A percentile compares a stretch with the other conserved stretches of the same genome.
Evolutionary conservation across 768 basidiomycete species (phyloP).

Genomic region (Mycena sanguinolenta): DNA sequence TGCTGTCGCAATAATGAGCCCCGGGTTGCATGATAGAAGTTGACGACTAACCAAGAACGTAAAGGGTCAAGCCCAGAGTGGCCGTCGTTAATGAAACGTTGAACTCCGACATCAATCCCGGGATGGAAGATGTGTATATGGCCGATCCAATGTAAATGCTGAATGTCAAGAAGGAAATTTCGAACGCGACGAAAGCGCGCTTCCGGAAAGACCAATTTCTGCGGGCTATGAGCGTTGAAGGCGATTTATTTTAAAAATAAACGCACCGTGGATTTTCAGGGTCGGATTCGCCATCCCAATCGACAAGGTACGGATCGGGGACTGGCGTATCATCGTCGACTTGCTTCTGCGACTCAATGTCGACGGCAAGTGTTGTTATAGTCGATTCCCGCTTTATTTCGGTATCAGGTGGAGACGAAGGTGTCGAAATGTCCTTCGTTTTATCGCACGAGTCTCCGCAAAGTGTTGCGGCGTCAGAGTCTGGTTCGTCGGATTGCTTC

Average conservation of each 20-base stretch:
- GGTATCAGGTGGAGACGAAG: slow-evolving; percentile 12
- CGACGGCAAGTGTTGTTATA: slow-evolving; percentile 6
- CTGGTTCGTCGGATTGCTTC: slow-evolving; percentile 28
- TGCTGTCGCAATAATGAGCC: background rate
- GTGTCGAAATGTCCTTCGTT: slow-evolving; percentile 15
- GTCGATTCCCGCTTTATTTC: slow-evolving; percentile 26
- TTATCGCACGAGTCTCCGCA: slow-evolving; percentile 21
- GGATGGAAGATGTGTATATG: slow-evolving; percentile 48
- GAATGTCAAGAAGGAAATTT: slow-evolving; percentile 49
- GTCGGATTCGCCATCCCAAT: slow-evolving; percentile 45
- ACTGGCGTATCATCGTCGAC: slow-evolving; percentile 17
- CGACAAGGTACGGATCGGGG: slow-evolving; percentile 41
- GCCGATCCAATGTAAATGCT: slow-evolving; percentile 51
- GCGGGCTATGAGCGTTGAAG: slow-evolving; percentile 10
- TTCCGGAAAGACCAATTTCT: slow-evolving; percentile 49
- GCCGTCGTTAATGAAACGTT: slow-evolving; percentile 44
- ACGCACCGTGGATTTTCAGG: slow-evolving; percentile 44
- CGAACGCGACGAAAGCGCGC: slow-evolving; percentile 47
- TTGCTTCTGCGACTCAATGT: slow-evolving; percentile 23
- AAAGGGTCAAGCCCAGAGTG: slow-evolving; percentile 45
- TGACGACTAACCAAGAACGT: slow-evolving; percentile 41
- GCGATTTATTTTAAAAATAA: background rate
- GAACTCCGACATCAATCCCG: slow-evolving; percentile 42
- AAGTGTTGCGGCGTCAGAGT: slow-evolving; percentile 27
- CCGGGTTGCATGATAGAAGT: background rate